phyloP scores from a whole-genome alignment of 352 stramenopile genomes.

The Phytopythium mirpurense region DNA sequence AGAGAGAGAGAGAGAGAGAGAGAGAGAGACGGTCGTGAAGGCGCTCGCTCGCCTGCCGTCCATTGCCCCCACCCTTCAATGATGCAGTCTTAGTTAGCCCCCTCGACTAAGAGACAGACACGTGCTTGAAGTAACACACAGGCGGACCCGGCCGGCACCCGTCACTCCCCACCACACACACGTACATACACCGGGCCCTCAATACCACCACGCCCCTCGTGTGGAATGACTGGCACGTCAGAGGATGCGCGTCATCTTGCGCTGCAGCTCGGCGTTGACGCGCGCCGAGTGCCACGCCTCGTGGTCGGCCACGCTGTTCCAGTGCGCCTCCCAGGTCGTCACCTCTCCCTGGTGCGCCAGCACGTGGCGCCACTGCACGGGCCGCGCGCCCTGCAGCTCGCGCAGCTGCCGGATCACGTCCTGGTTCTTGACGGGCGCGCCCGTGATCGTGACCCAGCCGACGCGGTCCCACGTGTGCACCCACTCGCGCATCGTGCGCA shows the following conservation, averaged over 20 bases:
- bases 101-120: no score
- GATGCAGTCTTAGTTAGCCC: no score
- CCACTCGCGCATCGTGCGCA: constrained; percentile 15
- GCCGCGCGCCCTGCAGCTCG: constrained; percentile 6
- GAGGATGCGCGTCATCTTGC: neutral
- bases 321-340: constrained; percentile 11
- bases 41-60: no score
- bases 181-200: no score
- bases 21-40: no score
- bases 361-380: constrained; percentile 13
- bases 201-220: no score
- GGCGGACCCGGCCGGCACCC: no score
- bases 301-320: constrained; percentile 12
- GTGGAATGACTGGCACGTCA: neutral
- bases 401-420: constrained; percentile 13
- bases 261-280: constrained; percentile 1
- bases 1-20: no score
- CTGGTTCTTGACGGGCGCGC: constrained; percentile 9
- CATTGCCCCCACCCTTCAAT: no score
- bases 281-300: neutral
- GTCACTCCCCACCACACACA: no score
- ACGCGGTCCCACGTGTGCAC: constrained; percentile 15
- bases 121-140: no score
- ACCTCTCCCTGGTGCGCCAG: constrained; percentile 3
- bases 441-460: constrained; percentile 12